Percentiles rank a stretch among this genome's conserved stretches.
These are phyloP conservation scores for Lipomyces sp. DNA, from an alignment of 805 yeast species.

Conservation along the genomic window DNA sequence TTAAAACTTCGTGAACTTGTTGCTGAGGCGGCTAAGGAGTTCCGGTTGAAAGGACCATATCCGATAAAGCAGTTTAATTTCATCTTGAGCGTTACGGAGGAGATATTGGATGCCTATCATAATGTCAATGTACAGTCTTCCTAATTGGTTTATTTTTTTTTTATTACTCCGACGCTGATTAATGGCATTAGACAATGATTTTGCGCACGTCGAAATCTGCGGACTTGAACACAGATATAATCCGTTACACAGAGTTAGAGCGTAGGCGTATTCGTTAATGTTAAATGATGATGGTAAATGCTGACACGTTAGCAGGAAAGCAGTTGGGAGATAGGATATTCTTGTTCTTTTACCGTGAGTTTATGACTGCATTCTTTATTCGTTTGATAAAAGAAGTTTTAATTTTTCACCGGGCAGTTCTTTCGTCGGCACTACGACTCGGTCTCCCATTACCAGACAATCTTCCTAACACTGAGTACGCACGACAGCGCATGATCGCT, in stretches of 20 bases:
- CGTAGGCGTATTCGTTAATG: slow-evolving; percentile 37
- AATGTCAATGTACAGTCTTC: slow-evolving; percentile 70
- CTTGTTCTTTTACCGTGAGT: slow-evolving; percentile 63
- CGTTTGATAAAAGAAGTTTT: neutral
- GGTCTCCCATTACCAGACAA: slow-evolving; percentile 79
- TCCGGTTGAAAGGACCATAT: slow-evolving; percentile 74
- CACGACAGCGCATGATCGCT: slow-evolving; percentile 69
- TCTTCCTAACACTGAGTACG: slow-evolving; percentile 77
- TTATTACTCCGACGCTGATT: slow-evolving; percentile 10
- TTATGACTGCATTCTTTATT: slow-evolving; percentile 34
- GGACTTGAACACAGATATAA: slow-evolving; percentile 59
- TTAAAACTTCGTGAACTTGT: slow-evolving; percentile 36
- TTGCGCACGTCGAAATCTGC: slow-evolving; percentile 62
- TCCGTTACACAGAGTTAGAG: slow-evolving; percentile 54
- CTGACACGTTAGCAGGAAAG: slow-evolving; percentile 6
- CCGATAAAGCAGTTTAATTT: slow-evolving; percentile 58
- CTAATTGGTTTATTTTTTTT: neutral
- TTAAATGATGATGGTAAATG: neutral
- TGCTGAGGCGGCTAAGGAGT: slow-evolving; percentile 53
- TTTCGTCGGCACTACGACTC: slow-evolving; percentile 72
- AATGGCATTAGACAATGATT: slow-evolving; percentile 50
- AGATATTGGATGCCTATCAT: slow-evolving; percentile 74
- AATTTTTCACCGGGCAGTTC: slow-evolving; percentile 48
- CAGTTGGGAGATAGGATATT: slow-evolving; percentile 76
- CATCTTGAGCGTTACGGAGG: slow-evolving; percentile 61